Evolutionary conservation across 1,284 basidiomycete genomes (phyloP).

Genomic region (Cryptococcus sp.): DNA sequence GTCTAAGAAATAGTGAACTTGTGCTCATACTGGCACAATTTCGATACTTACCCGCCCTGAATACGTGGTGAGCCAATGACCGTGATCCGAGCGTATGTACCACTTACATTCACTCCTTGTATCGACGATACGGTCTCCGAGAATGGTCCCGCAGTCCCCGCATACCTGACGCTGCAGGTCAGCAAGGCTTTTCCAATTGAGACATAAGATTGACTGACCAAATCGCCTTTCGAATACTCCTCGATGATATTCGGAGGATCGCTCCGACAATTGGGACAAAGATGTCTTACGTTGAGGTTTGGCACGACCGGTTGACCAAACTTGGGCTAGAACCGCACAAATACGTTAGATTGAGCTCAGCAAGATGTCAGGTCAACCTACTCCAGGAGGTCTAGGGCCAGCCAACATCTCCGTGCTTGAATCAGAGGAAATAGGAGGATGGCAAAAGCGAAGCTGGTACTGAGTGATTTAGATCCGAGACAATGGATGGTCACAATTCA

Average conservation of each 20-base stretch:
- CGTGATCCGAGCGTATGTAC: not conserved
- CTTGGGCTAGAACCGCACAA: slow-evolving; percentile 30
- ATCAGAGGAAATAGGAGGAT: not conserved
- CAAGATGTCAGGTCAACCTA: slow-evolving; percentile 11
- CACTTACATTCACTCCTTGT: slow-evolving; percentile 88
- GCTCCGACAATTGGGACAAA: slow-evolving; percentile 91
- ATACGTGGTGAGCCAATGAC: slow-evolving; percentile 11
- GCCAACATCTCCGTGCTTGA: slow-evolving; percentile 23
- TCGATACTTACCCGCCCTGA: slow-evolving; percentile 67
- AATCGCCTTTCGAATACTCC: slow-evolving; percentile 95
- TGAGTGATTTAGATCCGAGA: too few species aligned
- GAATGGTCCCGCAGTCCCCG: slow-evolving; percentile 89
- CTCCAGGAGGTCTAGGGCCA: slow-evolving; percentile 38
- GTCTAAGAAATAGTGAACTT: slow-evolving; percentile 62
- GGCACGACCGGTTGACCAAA: slow-evolving; percentile 59
- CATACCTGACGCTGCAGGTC: slow-evolving; percentile 57
- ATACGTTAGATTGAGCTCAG: not conserved
- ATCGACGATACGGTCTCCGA: slow-evolving; percentile 95
- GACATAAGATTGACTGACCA: slow-evolving; percentile 59
- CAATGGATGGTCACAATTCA: too few species aligned
- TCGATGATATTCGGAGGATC: slow-evolving; percentile 93
- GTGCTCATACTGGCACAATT: slow-evolving; percentile 4
- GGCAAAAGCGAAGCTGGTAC: not conserved
- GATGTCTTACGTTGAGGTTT: slow-evolving; percentile 81
- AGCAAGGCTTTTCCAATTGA: not conserved